phyloP scores from a whole-genome alignment of 2,329 filamentous ascomycete genomes.

The Epichloe bromicola region DNA sequence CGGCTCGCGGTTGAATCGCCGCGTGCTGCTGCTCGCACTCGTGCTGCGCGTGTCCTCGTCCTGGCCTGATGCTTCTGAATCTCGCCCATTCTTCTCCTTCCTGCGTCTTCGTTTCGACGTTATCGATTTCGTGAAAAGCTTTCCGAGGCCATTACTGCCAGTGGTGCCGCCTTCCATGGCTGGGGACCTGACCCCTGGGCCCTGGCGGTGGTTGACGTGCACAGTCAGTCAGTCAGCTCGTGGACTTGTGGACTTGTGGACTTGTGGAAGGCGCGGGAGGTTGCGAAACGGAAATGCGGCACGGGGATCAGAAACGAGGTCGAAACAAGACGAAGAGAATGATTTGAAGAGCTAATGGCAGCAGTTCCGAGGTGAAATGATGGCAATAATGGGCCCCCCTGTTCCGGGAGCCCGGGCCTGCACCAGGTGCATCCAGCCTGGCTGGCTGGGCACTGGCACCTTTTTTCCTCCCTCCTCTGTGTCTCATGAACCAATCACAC shows the following conservation, averaged over 20 bases:
- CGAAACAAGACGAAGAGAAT: not conserved
- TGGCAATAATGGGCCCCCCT: too few species aligned
- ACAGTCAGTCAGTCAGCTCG: too few species aligned
- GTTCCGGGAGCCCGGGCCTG: too few species aligned
- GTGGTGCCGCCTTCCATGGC: slow-evolving; percentile 9
- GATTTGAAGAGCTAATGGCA: not conserved
- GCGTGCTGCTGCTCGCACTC: slow-evolving; percentile 17
- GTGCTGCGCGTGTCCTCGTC: slow-evolving; percentile 18
- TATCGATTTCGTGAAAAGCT: slow-evolving; percentile 40
- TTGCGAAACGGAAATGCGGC: not conserved
- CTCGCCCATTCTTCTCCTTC: slow-evolving; percentile 29
- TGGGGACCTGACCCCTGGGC: not conserved
- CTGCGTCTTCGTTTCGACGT: slow-evolving; percentile 34
- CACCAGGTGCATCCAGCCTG: too few species aligned
- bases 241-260: too few species aligned
- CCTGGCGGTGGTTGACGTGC: not conserved
- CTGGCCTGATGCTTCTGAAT: slow-evolving; percentile 18
- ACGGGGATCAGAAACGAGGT: not conserved
- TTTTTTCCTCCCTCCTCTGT: too few species aligned
- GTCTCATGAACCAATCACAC: too few species aligned
- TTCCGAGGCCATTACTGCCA: slow-evolving; percentile 27
- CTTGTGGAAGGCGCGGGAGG: not conserved
- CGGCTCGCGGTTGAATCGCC: slow-evolving; percentile 16
- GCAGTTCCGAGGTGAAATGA: not conserved
- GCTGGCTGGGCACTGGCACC: too few species aligned